phyloP scores from a whole-genome alignment of 306 rosid genomes.

The Castanopsis chinensis region DNA sequence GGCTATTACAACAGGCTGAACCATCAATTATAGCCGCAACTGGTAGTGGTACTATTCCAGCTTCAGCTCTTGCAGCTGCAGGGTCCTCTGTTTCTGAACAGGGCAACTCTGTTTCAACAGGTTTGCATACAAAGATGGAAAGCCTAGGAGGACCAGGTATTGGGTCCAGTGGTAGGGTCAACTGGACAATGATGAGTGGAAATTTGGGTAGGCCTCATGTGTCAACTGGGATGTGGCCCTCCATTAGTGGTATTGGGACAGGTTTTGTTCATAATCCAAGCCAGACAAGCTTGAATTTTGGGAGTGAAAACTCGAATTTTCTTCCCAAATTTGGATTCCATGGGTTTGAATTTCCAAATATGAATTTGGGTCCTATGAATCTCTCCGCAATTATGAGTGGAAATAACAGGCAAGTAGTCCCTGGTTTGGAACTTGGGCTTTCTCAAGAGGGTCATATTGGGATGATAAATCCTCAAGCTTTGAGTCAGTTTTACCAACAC shows the following conservation, averaged over 20 bases:
- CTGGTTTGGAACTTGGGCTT: slow-evolving; percentile 52
- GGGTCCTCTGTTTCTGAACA: slow-evolving; percentile 47
- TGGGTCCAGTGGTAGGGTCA: slow-evolving; percentile 21
- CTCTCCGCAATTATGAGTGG: slow-evolving; percentile 31
- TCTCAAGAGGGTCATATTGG: slow-evolving; percentile 51
- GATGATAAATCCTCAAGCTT: slow-evolving; percentile 37
- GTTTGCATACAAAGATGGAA: slow-evolving; percentile 32
- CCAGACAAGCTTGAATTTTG: slow-evolving; percentile 16
- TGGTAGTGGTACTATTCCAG: slow-evolving; percentile 48
- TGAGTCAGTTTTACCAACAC: slow-evolving; percentile 37
- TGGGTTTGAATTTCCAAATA: slow-evolving; percentile 37
- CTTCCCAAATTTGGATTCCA: slow-evolving; percentile 42
- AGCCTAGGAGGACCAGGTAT: slow-evolving; percentile 10
- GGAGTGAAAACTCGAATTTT: slow-evolving; percentile 23
- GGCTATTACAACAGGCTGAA: slow-evolving; percentile 57
- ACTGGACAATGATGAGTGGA: slow-evolving; percentile 41
- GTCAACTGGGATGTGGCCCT: slow-evolving; percentile 40
- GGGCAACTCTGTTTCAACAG: slow-evolving; percentile 39
- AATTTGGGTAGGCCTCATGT: slow-evolving; percentile 38
- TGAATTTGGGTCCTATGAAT: slow-evolving; percentile 42
- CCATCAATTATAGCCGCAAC: slow-evolving; percentile 55
- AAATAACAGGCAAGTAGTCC: slow-evolving; percentile 34
- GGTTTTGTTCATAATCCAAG: slow-evolving; percentile 35
- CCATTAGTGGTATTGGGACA: slow-evolving; percentile 28
- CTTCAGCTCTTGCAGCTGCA: slow-evolving; percentile 30